Evolutionary conservation across 225 moss, liverwort and hornwort genomes (phyloP).

Genomic region (Sphagnum tenellum): DNA sequence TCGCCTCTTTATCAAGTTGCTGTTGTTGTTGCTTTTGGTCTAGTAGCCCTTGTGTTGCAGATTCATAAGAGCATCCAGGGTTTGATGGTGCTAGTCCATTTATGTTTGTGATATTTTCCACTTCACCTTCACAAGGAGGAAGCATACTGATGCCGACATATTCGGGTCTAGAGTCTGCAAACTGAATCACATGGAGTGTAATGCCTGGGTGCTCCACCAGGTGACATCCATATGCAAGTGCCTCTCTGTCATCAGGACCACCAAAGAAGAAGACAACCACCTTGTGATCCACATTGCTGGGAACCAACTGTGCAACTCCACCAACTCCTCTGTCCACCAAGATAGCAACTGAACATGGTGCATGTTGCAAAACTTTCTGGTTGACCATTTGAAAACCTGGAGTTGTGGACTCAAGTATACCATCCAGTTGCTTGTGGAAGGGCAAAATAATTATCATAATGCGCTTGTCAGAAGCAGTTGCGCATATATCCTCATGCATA

Average conservation of each 20-base stretch:
- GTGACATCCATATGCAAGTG: conserved; percentile 62
- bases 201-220: conserved; percentile 76
- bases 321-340: conserved; percentile 72
- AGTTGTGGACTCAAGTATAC: conserved; percentile 34
- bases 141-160: too few relatives aligned
- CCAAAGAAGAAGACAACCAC: conserved; percentile 70
- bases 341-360: conserved; percentile 78
- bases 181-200: conserved; percentile 47
- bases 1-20: conserved; percentile 22
- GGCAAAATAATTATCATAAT: conserved; percentile 62
- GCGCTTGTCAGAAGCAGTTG: conserved; percentile 73
- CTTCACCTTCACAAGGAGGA: too few relatives aligned
- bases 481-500: conserved; percentile 84
- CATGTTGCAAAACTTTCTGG: conserved; percentile 53
- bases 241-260: conserved; percentile 81
- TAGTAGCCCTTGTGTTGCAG: conserved; percentile 3
- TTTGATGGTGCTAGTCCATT: background rate
- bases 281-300: conserved; percentile 60
- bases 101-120: too few relatives aligned
- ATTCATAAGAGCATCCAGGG: conserved; percentile 10
- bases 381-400: conserved; percentile 48
- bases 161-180: background rate
- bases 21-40: conserved; percentile 4
- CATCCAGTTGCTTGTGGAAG: conserved; percentile 70
- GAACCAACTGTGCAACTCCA: conserved; percentile 47